Percentiles rank a stretch among this genome's conserved stretches.
These are phyloP conservation scores for Xylariaceae sp. DNA, from an alignment of 2,329 filamentous ascomycete genomes.

Conservation along the genomic window DNA sequence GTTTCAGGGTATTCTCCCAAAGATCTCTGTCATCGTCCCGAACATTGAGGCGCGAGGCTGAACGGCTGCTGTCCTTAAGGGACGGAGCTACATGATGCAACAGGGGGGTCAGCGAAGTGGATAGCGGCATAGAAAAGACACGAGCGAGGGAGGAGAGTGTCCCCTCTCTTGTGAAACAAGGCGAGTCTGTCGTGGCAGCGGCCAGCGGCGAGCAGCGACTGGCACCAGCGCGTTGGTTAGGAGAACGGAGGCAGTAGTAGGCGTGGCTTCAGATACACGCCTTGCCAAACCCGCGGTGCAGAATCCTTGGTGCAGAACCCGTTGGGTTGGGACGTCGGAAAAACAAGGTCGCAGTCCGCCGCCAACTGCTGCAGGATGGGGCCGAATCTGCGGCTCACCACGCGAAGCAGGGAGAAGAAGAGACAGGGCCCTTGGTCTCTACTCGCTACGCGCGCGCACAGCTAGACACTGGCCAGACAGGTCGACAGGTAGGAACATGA, in stretches of 20 bases:
- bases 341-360: not conserved
- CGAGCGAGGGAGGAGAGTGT: constrained; percentile 15
- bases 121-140: constrained; percentile 17
- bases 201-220: constrained; percentile 12
- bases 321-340: constrained; percentile 1
- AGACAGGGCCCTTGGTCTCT: no score
- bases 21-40: constrained; percentile 46
- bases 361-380: no score
- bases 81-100: constrained; percentile 49
- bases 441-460: no score
- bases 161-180: constrained; percentile 33
- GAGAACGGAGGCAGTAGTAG: constrained; percentile 4
- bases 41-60: constrained; percentile 49
- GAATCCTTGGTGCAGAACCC: not conserved
- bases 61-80: constrained; percentile 51
- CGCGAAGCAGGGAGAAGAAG: no score
- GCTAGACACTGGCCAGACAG: no score
- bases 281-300: no score
- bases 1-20: constrained; percentile 53
- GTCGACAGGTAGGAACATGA: no score
- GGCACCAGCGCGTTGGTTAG: constrained; percentile 9
- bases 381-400: no score
- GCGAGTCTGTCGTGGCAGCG: not conserved
- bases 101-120: constrained; percentile 25
- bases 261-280: no score